Conservation (phyloP, 2,329 filamentous ascomycete species). For the Cordyceps fumosorosea region DNA sequence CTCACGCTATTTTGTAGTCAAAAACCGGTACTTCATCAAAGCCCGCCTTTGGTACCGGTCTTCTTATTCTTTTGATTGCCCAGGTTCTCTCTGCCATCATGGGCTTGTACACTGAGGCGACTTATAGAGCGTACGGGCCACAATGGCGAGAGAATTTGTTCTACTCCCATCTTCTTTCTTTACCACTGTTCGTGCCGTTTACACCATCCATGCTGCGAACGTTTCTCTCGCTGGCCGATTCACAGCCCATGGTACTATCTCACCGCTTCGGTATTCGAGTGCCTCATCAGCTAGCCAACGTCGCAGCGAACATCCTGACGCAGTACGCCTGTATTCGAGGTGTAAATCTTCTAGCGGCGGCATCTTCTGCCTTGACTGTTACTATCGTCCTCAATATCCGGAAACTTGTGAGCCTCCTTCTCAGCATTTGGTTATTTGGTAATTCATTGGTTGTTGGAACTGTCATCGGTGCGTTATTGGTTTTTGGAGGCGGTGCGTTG, state of each 20-base stretch:
- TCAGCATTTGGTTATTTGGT: constrained; percentile 93
- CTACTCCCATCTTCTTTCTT: constrained; percentile 73
- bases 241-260: constrained; percentile 44
- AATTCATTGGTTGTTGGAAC: constrained; percentile 74
- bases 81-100: constrained; percentile 89
- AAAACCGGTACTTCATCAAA: constrained; percentile 10
- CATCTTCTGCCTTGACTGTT: constrained; percentile 85
- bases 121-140: constrained; percentile 77
- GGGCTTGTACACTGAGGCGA: constrained; percentile 89
- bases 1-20: constrained; percentile 10
- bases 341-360: constrained; percentile 87
- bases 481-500: constrained; percentile 84
- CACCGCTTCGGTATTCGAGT: constrained; percentile 23
- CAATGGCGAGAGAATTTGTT: constrained; percentile 96
- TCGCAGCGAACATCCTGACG: constrained; percentile 73
- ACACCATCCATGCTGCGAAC: constrained; percentile 58
- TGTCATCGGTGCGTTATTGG: constrained; percentile 71
- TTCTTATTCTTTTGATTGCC: constrained; percentile 76
- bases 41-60: constrained; percentile 51
- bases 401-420: constrained; percentile 82
- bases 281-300: constrained; percentile 65
- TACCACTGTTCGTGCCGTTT: constrained; percentile 72
- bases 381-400: constrained; percentile 94
- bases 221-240: constrained; percentile 56
- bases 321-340: constrained; percentile 94